Conservation (phyloP, 176 grass and related monocot genomes). For the Triticum monococcum region DNA sequence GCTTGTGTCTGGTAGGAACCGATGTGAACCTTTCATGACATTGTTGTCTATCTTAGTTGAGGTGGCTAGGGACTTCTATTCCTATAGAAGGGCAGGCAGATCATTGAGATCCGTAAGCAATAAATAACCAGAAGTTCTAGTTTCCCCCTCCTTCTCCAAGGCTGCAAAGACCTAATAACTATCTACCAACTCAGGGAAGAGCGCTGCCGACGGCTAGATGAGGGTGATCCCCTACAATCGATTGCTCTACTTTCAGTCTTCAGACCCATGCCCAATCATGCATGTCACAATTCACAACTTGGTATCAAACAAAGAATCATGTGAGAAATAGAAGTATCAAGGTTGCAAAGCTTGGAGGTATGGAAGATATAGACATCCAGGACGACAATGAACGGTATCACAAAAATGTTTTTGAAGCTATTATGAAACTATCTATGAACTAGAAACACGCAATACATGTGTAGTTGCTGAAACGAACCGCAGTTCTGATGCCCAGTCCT, state of each 20-base stretch:
- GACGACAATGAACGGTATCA: not conserved
- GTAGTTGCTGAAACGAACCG: conserved; percentile 47
- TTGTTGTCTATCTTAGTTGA: not conserved
- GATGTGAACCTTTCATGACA: not conserved
- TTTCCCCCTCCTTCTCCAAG: not conserved
- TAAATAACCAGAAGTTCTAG: not conserved
- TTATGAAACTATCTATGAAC: conserved; percentile 1
- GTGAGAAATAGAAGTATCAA: not conserved
- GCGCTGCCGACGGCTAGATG: not conserved
- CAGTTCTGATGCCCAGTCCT: conserved; percentile 82
- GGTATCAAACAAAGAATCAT: not conserved
- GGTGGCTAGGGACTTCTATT: not conserved
- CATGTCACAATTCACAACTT: not conserved
- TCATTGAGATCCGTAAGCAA: not conserved
- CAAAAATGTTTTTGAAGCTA: not conserved
- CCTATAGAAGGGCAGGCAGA: not conserved
- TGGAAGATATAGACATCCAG: not conserved
- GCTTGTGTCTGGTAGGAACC: not conserved
- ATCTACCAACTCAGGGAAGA: not conserved
- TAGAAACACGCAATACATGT: conserved; percentile 17
- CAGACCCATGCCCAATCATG: not conserved
- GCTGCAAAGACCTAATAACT: not conserved
- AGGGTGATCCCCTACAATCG: not conserved
- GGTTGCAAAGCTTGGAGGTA: not conserved
- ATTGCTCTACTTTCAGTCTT: not conserved